Conservation (phyloP, 495 filamentous ascomycete species). For the Opeltia flavorubescens region DNA sequence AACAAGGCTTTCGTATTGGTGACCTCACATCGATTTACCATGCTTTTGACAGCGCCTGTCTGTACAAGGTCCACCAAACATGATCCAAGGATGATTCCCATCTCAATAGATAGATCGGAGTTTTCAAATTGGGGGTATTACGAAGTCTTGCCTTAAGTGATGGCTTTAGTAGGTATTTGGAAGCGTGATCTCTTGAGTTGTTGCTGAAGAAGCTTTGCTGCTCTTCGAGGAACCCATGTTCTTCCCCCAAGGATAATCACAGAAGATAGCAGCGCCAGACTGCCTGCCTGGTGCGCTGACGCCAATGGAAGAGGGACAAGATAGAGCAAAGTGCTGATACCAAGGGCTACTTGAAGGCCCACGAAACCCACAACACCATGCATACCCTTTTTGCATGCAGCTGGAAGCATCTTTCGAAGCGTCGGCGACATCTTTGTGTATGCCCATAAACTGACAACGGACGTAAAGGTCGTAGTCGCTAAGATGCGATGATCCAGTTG, state of each 20-base stretch:
- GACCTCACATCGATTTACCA: too few species aligned
- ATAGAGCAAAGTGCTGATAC: constrained; percentile 82
- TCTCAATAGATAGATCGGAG: too few species aligned
- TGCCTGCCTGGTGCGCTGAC: constrained; percentile 86
- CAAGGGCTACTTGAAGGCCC: constrained; percentile 66
- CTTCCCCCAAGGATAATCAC: constrained; percentile 59
- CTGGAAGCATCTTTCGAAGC: constrained; percentile 50
- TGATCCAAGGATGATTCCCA: too few species aligned
- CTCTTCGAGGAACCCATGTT: constrained; percentile 39
- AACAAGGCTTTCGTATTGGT: too few species aligned
- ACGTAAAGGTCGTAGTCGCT: constrained; percentile 75
- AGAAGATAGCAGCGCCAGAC: constrained; percentile 70
- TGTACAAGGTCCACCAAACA: too few species aligned
- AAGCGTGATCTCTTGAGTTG: too few species aligned
- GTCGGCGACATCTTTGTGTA: constrained; percentile 53
- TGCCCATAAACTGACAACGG: constrained; percentile 59
- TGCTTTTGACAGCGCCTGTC: too few species aligned
- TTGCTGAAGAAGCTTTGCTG: constrained; percentile 25
- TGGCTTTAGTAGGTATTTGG: too few species aligned
- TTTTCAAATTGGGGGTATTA: too few species aligned
- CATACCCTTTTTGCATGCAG: constrained; percentile 50
- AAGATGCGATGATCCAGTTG: constrained; percentile 92
- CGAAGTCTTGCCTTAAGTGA: too few species aligned
- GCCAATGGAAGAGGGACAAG: constrained; percentile 80
- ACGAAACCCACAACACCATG: constrained; percentile 73